Evolutionary conservation across 108 stramenopile species (phyloP).

Genomic region (Cyclotella choctawhatcheeana): DNA sequence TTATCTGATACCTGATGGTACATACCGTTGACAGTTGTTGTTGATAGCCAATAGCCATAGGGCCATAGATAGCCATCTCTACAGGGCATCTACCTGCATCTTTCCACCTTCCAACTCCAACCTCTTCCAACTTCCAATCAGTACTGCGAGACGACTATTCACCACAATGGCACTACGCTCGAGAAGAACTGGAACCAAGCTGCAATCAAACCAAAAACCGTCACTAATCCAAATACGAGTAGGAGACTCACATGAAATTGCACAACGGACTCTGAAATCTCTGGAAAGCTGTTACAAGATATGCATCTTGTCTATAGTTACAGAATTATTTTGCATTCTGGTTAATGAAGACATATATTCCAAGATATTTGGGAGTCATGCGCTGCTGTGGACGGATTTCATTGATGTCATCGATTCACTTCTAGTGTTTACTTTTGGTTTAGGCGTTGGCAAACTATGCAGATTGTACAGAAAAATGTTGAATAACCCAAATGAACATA

Average conservation of each 20-base stretch:
- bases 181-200: too few species aligned
- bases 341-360: slow-evolving; percentile 8
- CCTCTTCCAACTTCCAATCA: too few species aligned
- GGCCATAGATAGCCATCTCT: too few species aligned
- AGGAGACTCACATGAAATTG: not conserved
- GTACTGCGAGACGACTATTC: too few species aligned
- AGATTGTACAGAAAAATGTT: not conserved
- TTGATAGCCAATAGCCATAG: too few species aligned
- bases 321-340: not conserved
- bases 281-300: slow-evolving; percentile 6
- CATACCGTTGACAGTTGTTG: too few species aligned
- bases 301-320: not conserved
- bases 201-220: too few species aligned
- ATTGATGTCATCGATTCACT: not conserved
- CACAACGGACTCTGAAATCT: not conserved
- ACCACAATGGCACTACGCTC: too few species aligned
- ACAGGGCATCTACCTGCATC: too few species aligned
- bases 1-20: too few species aligned
- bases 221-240: not conserved
- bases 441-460: not conserved
- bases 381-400: slow-evolving; percentile 11
- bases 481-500: not conserved
- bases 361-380: not conserved
- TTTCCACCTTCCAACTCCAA: too few species aligned
- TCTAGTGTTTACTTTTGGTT: not conserved